Evolutionary conservation across 2,329 filamentous ascomycete genomes (phyloP), one percentile per base, ranked within the genome.

Genomic region (Monosporascus sp.): DNA sequence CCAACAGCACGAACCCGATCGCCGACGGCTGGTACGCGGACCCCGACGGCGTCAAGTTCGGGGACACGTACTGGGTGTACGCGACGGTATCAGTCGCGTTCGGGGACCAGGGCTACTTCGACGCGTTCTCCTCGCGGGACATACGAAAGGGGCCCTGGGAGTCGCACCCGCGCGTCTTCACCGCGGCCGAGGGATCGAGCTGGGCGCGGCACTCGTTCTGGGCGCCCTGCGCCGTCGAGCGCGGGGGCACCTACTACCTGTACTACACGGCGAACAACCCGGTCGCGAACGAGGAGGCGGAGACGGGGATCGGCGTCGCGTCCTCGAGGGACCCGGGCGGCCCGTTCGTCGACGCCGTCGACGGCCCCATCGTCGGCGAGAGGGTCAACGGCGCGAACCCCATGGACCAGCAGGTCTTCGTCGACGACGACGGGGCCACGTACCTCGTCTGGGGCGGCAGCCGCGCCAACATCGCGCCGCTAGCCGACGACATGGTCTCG

Each of bases 181-280:
- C 27, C 11, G 2, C 51, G 22, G 17, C 1, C 11, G 37, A 11
- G n/a, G 26, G 34, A 20, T 52, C 51, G 22, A 7, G 8, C n/a
- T 52, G 51, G 51, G 51, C 51, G 16, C 24, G 31, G n/a, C n/a
- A 38, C 26, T 52, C 41, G 37, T 46, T 52, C 51, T 52, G 51
- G 51, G 51, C 51, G 24, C 51, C 51, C 19, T 52, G 51, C 51
- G n/a, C 27, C 7, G 51, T 52, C 46, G 27, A 49, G 43, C 51
- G 51, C 46, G 51, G 36, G 5, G 51, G 51, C 9, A 26, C 7
- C 14, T 52, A 37, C 45, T 52, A 46, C 41, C 27, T 52, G 19
- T 52, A 52, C 51, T 52, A 52, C 51, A 52, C 51, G 17, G 51
- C 51, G 26, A 52, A 52, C 34, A 46, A 52, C 51, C 51, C 51